Base-by-base conservation (phyloP, 768 basidiomycete genomes). In the Russula dissimulans region DNA sequence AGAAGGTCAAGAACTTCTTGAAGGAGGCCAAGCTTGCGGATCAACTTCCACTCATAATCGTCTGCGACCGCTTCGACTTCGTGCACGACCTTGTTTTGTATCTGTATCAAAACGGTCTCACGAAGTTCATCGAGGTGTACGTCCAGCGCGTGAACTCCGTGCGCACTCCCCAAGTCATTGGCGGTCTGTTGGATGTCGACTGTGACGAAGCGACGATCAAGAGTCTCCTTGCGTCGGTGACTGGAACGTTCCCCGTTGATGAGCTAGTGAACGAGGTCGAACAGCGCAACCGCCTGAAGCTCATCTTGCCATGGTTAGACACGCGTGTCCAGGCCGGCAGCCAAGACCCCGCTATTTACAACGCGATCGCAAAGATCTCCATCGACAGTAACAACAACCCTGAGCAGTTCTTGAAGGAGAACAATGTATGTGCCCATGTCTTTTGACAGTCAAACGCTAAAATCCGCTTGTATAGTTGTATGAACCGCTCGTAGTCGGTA, bases 1-100 rank as follows among this genome's bases (percentile, higher is more conserved):
- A 99, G 78, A 99, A 99, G 75, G 97, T 98, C 82, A 98, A 99
- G 81, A 99, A 99, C 76, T 98, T 97, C 87, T 84, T 97, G 73
- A 97, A 97, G 74, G 97, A 99, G 71, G 95, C 97, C 69, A 95
- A 97, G 69, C 85, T 99, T 32, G 76, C 85, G 41, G 97, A 98
- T 71, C 97, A 98, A 71, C 85, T 99, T 41, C 97, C 97, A 4
- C 86, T 99, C 67, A 99, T 98, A 78, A 98, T 99, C 66, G 97
- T 99, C 68, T 98, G 97, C 81, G 97, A 99, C 72, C 93, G 97
- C 42, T 99, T 98, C 80, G 95, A 97, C 79, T 98, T 97, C 68
- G 95, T 99, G 11, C 97, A 99, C 71, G 97, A 99, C 69, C 85
- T 99, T 62, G 95, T 99, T 46, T 84, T 99, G 26, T 99, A 98